Evolutionary conservation across 148 eudicot species (phyloP).

Genomic region (Vaccinium vitisidaea): DNA sequence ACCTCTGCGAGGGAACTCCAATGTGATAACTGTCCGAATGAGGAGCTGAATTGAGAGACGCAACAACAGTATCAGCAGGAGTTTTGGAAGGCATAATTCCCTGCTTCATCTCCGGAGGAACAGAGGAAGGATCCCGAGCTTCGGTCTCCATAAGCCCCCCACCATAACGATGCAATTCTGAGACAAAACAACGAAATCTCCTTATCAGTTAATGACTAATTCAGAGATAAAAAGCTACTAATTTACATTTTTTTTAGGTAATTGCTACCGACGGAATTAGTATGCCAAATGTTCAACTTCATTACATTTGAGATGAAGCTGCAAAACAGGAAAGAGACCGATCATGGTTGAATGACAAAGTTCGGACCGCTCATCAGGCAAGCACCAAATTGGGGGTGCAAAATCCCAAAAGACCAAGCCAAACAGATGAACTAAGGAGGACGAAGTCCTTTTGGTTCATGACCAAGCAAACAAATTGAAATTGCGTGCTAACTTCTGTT

Average conservation of each 20-base stretch:
- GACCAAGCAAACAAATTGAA: background rate
- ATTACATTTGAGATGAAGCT: background rate
- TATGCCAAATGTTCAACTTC: background rate
- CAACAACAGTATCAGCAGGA: slow-evolving; percentile 27
- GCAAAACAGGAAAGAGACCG: background rate
- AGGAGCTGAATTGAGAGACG: slow-evolving; percentile 24
- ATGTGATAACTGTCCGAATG: slow-evolving; percentile 36
- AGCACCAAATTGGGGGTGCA: background rate
- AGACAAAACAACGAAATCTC: background rate
- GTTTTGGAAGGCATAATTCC: slow-evolving; percentile 28
- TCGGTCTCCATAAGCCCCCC: slow-evolving; percentile 40
- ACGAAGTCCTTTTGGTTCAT: background rate
- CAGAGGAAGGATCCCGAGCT: slow-evolving; percentile 22
- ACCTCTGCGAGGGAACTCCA: slow-evolving; percentile 59
- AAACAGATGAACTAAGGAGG: background rate
- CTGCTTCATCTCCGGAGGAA: slow-evolving; percentile 36
- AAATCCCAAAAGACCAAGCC: background rate
- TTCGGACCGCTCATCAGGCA: background rate
- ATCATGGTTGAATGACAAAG: background rate
- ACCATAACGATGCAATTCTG: slow-evolving; percentile 48
- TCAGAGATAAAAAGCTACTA: background rate
- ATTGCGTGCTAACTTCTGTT: background rate
- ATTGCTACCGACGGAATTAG: background rate
- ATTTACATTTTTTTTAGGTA: background rate
- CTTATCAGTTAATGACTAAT: background rate